Base-by-base conservation (phyloP, 192 early-diverging fungal species). In the Podila minutissima region DNA sequence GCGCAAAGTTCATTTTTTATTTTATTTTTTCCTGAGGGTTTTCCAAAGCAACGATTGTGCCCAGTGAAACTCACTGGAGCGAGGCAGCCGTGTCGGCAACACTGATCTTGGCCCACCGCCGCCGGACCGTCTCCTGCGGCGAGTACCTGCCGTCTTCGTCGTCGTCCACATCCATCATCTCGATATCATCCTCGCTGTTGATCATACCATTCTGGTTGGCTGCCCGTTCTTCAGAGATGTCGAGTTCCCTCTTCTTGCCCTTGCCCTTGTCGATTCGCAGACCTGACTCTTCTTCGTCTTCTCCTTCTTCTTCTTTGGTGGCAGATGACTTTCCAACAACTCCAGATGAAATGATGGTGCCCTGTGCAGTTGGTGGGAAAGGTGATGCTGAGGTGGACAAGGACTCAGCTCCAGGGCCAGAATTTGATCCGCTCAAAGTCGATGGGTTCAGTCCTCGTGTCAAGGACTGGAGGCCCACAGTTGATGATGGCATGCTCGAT, bases 41-140 rank as follows among this genome's bases (percentile, higher is more conserved):
- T 0, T 35, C 41, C 13, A 15, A 46, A 46, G 41, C 38, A 9
- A 41, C 38, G 38, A 12, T 0, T 12, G 8, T 37, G 9, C 35
- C 15, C 15, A 46, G 35, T 46, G 15, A 13, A 17, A 17, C 35
- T 46, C 41, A 46, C 15, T 46, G 13, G 41, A 46, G 41, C 13
- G 41, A 46, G 41, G 41, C 41, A 17, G 12, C 41, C 41, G 41
- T 46, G 41, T 46, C 41, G 8, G 41, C 41, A 46, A 46, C 41
- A 35, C 51, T 63, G 8, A 74, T 28, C 32, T 37, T 35, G 1
- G 76, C 70, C 76, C 76, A 79, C 22, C 61, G 64, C 32, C 76
- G 64, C 65, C 53, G 59, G 2, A 79, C 76, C 76, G 64, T 79
- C 70, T 79, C 76, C 37, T 79, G 70, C 9, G 76, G 76, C 2